phyloP scores from a whole-genome alignment of 371 early-diverging fungal species.

The Batrachochytrium dendrobatidis region DNA sequence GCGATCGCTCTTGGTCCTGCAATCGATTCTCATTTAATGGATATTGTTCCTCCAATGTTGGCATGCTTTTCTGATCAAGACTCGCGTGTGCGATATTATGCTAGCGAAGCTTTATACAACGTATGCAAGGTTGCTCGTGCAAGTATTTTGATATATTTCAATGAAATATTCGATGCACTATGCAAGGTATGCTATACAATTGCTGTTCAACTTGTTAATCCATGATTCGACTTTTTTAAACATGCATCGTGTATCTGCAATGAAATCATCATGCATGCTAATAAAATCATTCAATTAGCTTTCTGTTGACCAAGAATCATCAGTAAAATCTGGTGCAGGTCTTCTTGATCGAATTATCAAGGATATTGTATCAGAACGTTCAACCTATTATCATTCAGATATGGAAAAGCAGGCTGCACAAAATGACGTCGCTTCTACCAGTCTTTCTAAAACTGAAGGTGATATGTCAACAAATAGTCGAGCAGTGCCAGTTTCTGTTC shows the following conservation, averaged over 20 bases:
- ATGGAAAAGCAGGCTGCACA: background rate
- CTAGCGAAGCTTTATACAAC: constrained; percentile 92
- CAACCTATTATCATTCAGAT: constrained; percentile 53
- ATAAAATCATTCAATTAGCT: too few species aligned
- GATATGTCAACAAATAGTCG: background rate
- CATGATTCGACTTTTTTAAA: too few species aligned
- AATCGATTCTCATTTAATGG: constrained; percentile 31
- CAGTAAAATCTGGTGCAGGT: constrained; percentile 84
- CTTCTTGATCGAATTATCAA: constrained; percentile 81
- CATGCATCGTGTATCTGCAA: background rate
- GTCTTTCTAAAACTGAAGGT: too few species aligned
- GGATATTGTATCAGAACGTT: constrained; percentile 85
- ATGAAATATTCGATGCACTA: constrained; percentile 87
- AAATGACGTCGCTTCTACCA: background rate
- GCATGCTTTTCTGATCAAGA: constrained; percentile 84
- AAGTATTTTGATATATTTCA: constrained; percentile 76
- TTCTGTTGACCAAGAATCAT: constrained; percentile 72
- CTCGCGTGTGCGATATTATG: constrained; percentile 84
- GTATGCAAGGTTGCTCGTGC: constrained; percentile 87
- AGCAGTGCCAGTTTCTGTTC: background rate
- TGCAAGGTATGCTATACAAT: constrained; percentile 62
- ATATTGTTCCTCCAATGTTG: constrained; percentile 80
- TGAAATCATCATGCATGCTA: background rate
- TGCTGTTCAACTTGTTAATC: too few species aligned
- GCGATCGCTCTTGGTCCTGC: constrained; percentile 75